Conservation (phyloP, 306 rosid species). For the Vigna nakashimae region DNA sequence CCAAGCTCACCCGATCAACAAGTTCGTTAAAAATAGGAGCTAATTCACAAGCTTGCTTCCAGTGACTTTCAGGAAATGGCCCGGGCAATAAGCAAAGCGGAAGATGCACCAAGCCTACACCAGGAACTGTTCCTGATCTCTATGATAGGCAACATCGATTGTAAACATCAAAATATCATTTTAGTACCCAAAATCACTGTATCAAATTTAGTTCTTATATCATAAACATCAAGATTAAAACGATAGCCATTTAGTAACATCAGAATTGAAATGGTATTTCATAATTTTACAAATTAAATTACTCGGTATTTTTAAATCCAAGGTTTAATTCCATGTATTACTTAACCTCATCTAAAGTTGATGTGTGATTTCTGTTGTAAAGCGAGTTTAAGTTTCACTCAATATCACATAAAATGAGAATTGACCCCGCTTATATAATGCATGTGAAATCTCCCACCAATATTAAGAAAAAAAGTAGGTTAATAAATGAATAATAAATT, state of each 20-base stretch:
- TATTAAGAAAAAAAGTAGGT: background rate
- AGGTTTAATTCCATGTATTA: background rate
- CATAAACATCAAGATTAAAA: background rate
- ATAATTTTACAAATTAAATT: background rate
- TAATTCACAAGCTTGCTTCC: slow-evolving; percentile 77
- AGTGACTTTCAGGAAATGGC: slow-evolving; percentile 70
- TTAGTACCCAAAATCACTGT: background rate
- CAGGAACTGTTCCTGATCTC: slow-evolving; percentile 85
- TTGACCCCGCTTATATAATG: too few relatives aligned
- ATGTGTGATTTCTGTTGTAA: too few relatives aligned
- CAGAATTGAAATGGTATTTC: background rate
- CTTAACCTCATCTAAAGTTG: too few relatives aligned
- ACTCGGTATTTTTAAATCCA: background rate
- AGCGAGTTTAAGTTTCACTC: too few relatives aligned
- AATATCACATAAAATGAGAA: too few relatives aligned
- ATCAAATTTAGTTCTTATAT: background rate
- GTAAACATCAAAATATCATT: slow-evolving; percentile 25
- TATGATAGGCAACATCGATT: slow-evolving; percentile 37
- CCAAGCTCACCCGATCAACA: slow-evolving; percentile 91
- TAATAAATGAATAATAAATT: background rate
- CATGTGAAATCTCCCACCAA: too few relatives aligned
- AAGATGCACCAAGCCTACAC: slow-evolving; percentile 85
- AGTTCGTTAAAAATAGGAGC: slow-evolving; percentile 84
- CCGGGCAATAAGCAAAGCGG: slow-evolving; percentile 81
- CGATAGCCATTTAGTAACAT: background rate